Percentiles rank a stretch among this genome's conserved stretches.
These are phyloP conservation scores for Quercus dentata DNA, from an alignment of 306 rosid species.

Conservation along the genomic window DNA sequence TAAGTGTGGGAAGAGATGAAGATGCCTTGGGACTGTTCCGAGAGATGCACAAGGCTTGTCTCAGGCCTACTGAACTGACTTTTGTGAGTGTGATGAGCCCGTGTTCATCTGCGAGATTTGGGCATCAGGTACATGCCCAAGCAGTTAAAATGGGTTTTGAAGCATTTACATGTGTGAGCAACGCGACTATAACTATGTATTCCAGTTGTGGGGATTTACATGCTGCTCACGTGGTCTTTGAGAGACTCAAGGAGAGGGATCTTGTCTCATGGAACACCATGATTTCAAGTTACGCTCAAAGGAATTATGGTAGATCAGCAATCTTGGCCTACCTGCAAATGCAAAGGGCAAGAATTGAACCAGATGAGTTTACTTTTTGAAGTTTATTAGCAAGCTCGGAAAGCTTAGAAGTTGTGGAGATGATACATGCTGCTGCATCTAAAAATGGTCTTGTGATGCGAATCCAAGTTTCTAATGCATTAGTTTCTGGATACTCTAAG, in stretches of 20 bases:
- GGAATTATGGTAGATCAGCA: too few relatives aligned
- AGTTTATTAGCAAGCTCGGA: slow-evolving; percentile 56
- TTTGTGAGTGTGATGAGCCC: slow-evolving; percentile 76
- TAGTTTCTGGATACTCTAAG: slow-evolving; percentile 62
- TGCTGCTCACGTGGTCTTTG: slow-evolving; percentile 48
- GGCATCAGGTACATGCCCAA: slow-evolving; percentile 52
- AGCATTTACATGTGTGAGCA: slow-evolving; percentile 53
- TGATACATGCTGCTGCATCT: slow-evolving; percentile 47
- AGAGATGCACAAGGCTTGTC: slow-evolving; percentile 49
- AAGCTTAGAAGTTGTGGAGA: slow-evolving; percentile 38
- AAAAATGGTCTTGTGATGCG: slow-evolving; percentile 47
- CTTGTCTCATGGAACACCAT: slow-evolving; percentile 75
- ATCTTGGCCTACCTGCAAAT: too few relatives aligned
- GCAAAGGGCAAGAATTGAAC: too few relatives aligned
- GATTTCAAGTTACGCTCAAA: slow-evolving; percentile 49
- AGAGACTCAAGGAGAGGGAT: slow-evolving; percentile 49
- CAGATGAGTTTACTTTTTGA: slow-evolving; percentile 71
- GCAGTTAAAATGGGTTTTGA: slow-evolving; percentile 57
- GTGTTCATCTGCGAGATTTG: slow-evolving; percentile 40
- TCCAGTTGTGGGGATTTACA: slow-evolving; percentile 51
- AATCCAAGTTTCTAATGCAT: slow-evolving; percentile 55
- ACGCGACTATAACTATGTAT: slow-evolving; percentile 76
- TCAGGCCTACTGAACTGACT: slow-evolving; percentile 54
- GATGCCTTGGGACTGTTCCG: slow-evolving; percentile 56
- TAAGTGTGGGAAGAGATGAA: slow-evolving; percentile 32